Evolutionary conservation across 2,329 filamentous ascomycete species (phyloP), one percentile per base, ranked within the genome.

Genomic region (Penicillium expansum): DNA sequence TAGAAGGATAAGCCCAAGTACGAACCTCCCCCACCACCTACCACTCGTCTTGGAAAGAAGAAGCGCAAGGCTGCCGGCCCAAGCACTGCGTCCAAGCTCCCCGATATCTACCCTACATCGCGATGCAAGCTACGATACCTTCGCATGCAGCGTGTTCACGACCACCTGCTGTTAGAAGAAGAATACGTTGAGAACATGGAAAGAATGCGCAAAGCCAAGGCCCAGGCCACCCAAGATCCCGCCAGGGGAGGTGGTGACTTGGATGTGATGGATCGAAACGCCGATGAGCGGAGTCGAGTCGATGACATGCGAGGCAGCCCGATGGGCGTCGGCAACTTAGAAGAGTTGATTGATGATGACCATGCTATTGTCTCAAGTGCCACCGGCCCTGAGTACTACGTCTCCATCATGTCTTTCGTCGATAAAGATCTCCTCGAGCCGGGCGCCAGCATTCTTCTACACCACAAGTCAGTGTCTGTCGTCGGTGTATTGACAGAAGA

Each of bases 1-100:
- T 71, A 96, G 93, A 97, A 99, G 85, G 93, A 99, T 62, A 99
- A 99, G 88, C 94, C 94, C 74, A 97, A 96, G 89, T 99, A 99
- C 83, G 94, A 99, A 79, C 94, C 94, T 64, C 94, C 94, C 67
- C 94, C 94, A 77, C 89, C 93, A 71, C 94, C 94, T 62, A 99
- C 94, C 61, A 97, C 94, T 65, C 91, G 94, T 75, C 89, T 99
- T 74, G 94, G 94, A 60, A 91, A 93, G 72, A 97, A 95, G 89
- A 99, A 99, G 90, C 93, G 92, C 84, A 97, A 91, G 87, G 85
- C 86, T 48, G 92, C 89, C 58, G 94, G 94, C 52, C 92, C 91
- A 62, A 97, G 93, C 76, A 92, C 94, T 50, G 91, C 94, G 18
- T 91, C 93, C 57, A 99, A 99, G 80, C 88, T 99, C 27, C 94